Base-by-base conservation (phyloP, 2,329 filamentous ascomycete species). In the Trichoderma brevicompactum region DNA sequence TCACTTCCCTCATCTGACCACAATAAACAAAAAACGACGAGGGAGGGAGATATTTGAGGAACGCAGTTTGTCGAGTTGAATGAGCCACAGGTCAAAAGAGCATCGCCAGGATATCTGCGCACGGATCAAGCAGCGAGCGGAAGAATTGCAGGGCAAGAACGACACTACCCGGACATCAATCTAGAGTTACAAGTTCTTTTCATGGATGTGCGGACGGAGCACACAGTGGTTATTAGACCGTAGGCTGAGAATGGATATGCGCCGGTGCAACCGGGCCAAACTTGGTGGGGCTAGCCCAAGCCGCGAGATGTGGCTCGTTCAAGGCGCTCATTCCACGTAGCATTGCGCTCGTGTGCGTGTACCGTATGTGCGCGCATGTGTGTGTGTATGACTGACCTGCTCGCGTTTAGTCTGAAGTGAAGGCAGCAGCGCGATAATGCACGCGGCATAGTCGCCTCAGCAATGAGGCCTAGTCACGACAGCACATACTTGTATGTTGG, bases 201-300 rank as follows among this genome's bases (percentile, higher is more conserved):
- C 38, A 12, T 41, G 61, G 60, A 53, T 38, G 34, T 50, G 34
- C 48, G n/a, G 9, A 43, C 48, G 36, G 23, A 28, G 23, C 23
- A 28, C 23, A 28, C 23, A 28, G 23, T 28, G 23, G 23, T 38
- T 38, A 38, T 38, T 38, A 62, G 36, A 44, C 43, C 56, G 44
- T 41, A 28, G 50, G 59, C 52, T 66, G 65, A 66, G 65, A 44
- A 66, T 34, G 53, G 50, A 52, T 53, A 54, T 64, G 65, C 59
- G 52, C 61, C 65, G 59, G 50, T 66, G 52, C 52, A 66, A 64
- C 59, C 44, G 60, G 62, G 44, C 44, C 60, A 64, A 44, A 34
- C 65, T 48, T 58, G 34, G 65, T 64, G 65, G 65, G 52, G 65
- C 52, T 23, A 52, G 50, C 50, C 17, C 64, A 61, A 62, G 53